Evolutionary conservation across 176 grass and related monocot genomes (phyloP).

Genomic region (Ensete ventricosum): DNA sequence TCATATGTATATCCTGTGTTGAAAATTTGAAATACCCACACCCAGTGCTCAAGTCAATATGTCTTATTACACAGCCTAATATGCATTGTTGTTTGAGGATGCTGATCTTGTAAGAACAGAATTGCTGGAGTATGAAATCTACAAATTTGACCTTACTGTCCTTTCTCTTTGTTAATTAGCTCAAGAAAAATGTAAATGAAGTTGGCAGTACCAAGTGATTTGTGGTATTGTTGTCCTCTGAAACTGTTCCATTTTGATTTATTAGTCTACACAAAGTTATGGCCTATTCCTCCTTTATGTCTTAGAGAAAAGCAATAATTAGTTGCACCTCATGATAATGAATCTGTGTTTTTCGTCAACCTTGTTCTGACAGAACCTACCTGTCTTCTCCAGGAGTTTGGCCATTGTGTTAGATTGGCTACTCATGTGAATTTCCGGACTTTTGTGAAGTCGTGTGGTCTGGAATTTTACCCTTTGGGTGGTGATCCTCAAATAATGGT

Average conservation of each 20-base stretch:
- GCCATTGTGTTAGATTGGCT: constrained; percentile 94
- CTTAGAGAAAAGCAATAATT: not conserved
- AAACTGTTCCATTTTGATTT: too few relatives aligned
- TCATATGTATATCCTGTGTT: too few relatives aligned
- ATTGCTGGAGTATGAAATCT: too few relatives aligned
- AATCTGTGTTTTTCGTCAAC: not conserved
- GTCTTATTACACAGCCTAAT: too few relatives aligned
- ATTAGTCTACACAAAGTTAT: too few relatives aligned
- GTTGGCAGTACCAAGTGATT: not conserved
- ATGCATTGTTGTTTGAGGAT: too few relatives aligned
- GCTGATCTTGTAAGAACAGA: too few relatives aligned
- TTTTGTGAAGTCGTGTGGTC: constrained; percentile 85
- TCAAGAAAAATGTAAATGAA: not conserved
- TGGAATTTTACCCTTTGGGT: constrained; percentile 95
- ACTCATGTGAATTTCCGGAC: constrained; percentile 85
- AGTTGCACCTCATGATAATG: constrained; percentile 5
- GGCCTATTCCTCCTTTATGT: not conserved
- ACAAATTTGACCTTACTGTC: not conserved
- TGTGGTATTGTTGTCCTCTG: not conserved
- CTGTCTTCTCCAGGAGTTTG: constrained; percentile 69
- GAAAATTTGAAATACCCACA: too few relatives aligned
- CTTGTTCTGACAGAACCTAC: not conserved
- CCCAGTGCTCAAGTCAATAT: too few relatives aligned
- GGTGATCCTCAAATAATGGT: constrained; percentile 87
- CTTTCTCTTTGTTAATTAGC: not conserved